Evolutionary conservation across 306 rosid genomes (phyloP), one percentile per base, ranked within the genome.

Genomic region (Dalbergia oliveri): DNA sequence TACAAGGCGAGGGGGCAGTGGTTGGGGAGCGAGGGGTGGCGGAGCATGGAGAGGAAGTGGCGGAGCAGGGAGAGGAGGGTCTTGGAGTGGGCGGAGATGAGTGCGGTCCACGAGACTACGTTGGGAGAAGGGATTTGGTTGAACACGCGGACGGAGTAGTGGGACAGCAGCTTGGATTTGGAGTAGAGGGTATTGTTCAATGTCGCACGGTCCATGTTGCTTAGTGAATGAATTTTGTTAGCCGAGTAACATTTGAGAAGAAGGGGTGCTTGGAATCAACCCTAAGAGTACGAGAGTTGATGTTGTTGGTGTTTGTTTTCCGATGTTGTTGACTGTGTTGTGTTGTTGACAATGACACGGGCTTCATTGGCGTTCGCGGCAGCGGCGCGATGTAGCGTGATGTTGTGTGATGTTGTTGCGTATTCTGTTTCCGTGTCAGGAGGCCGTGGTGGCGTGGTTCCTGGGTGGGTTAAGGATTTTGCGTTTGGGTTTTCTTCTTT

Each of bases 1-100:
- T 92, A 94, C 5, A 94, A 84, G 26, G 97, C 87, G 7, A 94
- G n/a, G 15, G 97, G 88, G 82, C 94, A 91, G 58, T 84, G 92
- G 90, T 90, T 92, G 75, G 98, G 98, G 18, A 86, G 83, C 0
- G 83, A 76, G 12, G 94, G 85, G 85, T 82, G 84, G 84, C 95
- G 97, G 63, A 89, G 95, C 98, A 94, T 94, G 60, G 92, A 86
- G 73, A 92, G 57, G 79, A 94, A 92, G 57, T 89, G 85, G 13
- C 69, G 89, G 62, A 94, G n/a, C n/a, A n/a, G 91, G 57, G 98
- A 79, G 19, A 73, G 70, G 61, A 72, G 50, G 37, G 90, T 78
- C 89, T 82, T 81, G 81, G 94, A 80, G 66, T 87, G 82, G 10
- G 97, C 90, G 47, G 93, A 79, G 82, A 94, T 82, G 34, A 94